Conservation (phyloP, 2,329 filamentous ascomycete genomes). For the Diaporthe eres region DNA sequence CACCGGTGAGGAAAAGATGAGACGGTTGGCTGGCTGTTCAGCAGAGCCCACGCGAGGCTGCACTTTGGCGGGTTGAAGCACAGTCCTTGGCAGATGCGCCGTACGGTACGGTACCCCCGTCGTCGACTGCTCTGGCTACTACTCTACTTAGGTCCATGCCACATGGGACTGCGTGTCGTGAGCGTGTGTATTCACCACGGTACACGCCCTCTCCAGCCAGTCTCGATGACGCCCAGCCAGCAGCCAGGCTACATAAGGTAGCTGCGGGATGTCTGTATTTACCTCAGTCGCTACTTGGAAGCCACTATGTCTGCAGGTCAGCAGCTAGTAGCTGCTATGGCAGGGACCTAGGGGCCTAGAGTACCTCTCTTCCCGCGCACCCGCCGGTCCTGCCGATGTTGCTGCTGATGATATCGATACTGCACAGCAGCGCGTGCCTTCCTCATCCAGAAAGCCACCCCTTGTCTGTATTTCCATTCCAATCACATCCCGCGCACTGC, state of each 20-base stretch:
- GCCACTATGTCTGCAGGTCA: constrained; percentile 23
- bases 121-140: background rate
- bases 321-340: background rate
- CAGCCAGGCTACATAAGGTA: background rate
- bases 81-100: constrained; percentile 25
- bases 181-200: background rate
- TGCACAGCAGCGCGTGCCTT: constrained; percentile 26
- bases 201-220: background rate
- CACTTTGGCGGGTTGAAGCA: constrained; percentile 17
- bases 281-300: constrained; percentile 5
- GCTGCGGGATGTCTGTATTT: background rate
- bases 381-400: constrained; percentile 16
- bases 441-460: constrained; percentile 27
- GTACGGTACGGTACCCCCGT: background rate
- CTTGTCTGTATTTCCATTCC: constrained; percentile 1
- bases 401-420: constrained; percentile 14
- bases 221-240: background rate
- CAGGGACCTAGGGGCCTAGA: background rate
- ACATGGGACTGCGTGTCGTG: background rate
- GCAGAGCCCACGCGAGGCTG: constrained; percentile 19
- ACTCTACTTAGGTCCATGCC: background rate
- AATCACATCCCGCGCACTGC: constrained; percentile 32
- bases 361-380: background rate
- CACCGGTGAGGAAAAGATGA: constrained; percentile 32
- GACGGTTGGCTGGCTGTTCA: constrained; percentile 23